phyloP scores from a whole-genome alignment of 805 yeast genomes.

The Cyberlindnera galapagoensis region DNA sequence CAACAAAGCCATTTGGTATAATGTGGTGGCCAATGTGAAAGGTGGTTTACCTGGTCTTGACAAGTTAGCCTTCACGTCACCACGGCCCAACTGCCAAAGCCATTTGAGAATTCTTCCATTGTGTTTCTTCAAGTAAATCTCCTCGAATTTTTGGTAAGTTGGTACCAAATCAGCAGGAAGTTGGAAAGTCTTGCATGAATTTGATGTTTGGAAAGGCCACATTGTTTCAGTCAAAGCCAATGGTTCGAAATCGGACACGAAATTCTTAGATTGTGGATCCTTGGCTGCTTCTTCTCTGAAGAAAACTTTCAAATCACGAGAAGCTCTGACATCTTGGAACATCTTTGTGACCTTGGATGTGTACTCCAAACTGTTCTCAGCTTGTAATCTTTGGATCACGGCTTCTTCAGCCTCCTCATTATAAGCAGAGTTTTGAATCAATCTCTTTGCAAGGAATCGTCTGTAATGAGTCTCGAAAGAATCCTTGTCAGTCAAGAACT shows the following conservation, averaged over 20 bases:
- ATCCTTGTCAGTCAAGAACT: constrained; percentile 88
- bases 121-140: constrained; percentile 68
- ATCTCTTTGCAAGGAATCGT: constrained; percentile 79
- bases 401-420: constrained; percentile 77
- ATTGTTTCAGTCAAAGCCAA: constrained; percentile 78
- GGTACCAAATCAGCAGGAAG: constrained; percentile 64
- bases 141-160: constrained; percentile 61
- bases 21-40: constrained; percentile 71
- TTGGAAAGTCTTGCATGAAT: constrained; percentile 30
- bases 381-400: constrained; percentile 79
- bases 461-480: constrained; percentile 92
- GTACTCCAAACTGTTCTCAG: constrained; percentile 86
- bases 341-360: constrained; percentile 90
- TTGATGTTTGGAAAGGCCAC: constrained; percentile 63
- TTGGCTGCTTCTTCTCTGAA: constrained; percentile 44
- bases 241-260: constrained; percentile 55
- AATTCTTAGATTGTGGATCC: constrained; percentile 26
- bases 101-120: constrained; percentile 86
- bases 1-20: constrained; percentile 82
- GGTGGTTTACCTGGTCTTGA: constrained; percentile 79
- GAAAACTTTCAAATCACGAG: constrained; percentile 62
- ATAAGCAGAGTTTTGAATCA: constrained; percentile 80
- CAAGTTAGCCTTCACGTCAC: constrained; percentile 83
- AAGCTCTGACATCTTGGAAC: constrained; percentile 90
- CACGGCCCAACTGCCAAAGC: constrained; percentile 93